Evolutionary conservation across 192 early-diverging fungal genomes (phyloP), one percentile per base, ranked within the genome.

Genomic region (Backusella tuberculispora): DNA sequence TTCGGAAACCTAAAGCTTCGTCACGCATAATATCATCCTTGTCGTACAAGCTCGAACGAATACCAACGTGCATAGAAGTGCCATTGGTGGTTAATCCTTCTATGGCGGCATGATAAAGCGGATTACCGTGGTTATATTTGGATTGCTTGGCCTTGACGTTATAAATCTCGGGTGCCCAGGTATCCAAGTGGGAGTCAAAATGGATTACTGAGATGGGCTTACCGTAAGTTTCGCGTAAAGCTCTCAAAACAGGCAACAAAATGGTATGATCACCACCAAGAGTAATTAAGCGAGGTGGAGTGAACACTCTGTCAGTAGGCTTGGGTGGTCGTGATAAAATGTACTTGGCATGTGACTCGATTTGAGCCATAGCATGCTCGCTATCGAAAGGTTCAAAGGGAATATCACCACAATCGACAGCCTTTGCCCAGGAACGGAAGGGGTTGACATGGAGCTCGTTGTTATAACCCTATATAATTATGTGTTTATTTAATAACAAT

Each of bases 71-170:
- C 41, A 84, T 37, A 17, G 80, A 82, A 8, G 73, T 77, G 19
- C 82, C 82, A 76, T 83, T 82, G 56, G 69, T 68, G 37, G 66
- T 78, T 26, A 83, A 64, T 40, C 82, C 82, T 66, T 83, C 82
- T 15, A 44, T 76, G 7, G 82, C 74, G 6, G 82, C 82, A 68
- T 83, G 82, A 26, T 78, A 83, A 26, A 83, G 64, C 6, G 78
- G 80, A 29, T 81, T 83, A 21, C 82, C 82, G 15, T 83, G 82
- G 13, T 84, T 83, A 45, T 72, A 79, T 29, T 65, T 38, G 19
- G 73, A 75, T 14, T 43, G 69, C 21, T 75, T 75, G 5, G 73
- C 74, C 38, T 75, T 75, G 24, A 79, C 69, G 44, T 73, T 73
- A 44, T 79, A 79, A 14, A 75, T 65, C 19, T 79, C 78, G 13